phyloP scores from a whole-genome alignment of 495 filamentous ascomycete species.

The Glonium stellatum region DNA sequence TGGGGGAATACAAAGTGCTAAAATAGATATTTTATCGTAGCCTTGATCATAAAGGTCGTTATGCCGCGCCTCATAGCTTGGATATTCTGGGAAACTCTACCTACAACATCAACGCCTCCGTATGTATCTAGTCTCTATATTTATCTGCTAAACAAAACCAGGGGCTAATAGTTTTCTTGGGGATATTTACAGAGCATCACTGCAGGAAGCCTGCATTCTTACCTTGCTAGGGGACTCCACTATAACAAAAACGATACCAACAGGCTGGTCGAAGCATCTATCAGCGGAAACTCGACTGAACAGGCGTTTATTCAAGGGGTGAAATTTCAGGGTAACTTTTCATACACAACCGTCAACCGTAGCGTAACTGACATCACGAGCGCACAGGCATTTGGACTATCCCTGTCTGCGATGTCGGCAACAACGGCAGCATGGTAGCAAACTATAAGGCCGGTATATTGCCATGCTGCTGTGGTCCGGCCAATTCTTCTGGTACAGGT shows the following conservation, averaged over 20 bases:
- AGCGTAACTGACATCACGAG: not conserved
- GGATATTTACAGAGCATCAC: not conserved
- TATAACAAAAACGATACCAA: not conserved
- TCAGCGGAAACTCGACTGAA: not conserved
- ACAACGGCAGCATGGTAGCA: not conserved
- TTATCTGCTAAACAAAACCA: no score
- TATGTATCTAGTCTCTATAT: not conserved
- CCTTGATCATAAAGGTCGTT: not conserved
- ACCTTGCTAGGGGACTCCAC: not conserved
- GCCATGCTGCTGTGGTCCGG: conserved; percentile 1
- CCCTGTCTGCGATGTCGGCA: not conserved
- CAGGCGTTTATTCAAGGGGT: not conserved
- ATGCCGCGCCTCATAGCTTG: not conserved
- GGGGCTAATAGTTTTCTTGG: not conserved
- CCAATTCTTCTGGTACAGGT: not conserved
- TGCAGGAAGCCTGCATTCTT: not conserved
- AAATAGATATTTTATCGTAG: not conserved
- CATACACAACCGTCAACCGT: not conserved
- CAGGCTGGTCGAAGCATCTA: not conserved
- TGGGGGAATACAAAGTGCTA: not conserved
- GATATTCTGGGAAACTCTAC: not conserved
- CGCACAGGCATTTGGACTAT: not conserved
- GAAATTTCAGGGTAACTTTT: not conserved
- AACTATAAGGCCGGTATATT: not conserved
- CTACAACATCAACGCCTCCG: not conserved